Evolutionary conservation across 139 green algal species (phyloP).

Genomic region (Picochlorum sp.): DNA sequence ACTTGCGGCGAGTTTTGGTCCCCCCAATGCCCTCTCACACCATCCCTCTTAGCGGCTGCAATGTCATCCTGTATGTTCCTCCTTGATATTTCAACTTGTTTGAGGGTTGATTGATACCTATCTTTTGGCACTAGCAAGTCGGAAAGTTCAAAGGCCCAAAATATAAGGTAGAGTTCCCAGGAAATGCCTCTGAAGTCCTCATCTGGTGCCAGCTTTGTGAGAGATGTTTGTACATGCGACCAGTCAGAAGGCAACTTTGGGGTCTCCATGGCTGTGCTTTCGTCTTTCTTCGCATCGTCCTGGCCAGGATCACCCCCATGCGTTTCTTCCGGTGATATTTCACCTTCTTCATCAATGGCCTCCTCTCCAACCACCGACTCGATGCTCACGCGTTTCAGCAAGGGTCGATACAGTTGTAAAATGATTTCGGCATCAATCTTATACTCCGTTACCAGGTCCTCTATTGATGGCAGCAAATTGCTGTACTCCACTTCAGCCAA

Average conservation of each 20-base stretch:
- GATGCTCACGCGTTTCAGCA: constrained; percentile 30
- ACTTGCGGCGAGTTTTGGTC: background rate
- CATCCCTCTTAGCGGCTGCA: background rate
- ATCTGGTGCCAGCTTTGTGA: constrained; percentile 15
- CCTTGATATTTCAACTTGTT: constrained; percentile 19
- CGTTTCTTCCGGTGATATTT: constrained; percentile 10
- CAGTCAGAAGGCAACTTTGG: constrained; percentile 8
- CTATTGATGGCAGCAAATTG: constrained; percentile 38
- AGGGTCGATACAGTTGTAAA: constrained; percentile 55
- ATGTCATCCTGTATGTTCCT: constrained; percentile 10
- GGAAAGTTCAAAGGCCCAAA: constrained; percentile 61
- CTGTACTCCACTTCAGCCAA: constrained; percentile 40
- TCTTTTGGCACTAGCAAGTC: constrained; percentile 55
- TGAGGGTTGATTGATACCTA: constrained; percentile 27
- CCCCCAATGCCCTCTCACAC: background rate
- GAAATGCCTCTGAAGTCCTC: constrained; percentile 37
- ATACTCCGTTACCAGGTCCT: constrained; percentile 45
- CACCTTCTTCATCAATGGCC: constrained; percentile 1
- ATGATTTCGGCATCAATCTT: constrained; percentile 56
- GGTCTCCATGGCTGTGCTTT: background rate
- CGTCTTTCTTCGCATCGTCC: constrained; percentile 11
- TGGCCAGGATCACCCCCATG: background rate
- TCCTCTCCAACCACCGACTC: background rate
- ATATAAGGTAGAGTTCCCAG: constrained; percentile 56
- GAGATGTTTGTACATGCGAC: constrained; percentile 17